A percentile compares a stretch with the other conserved stretches of the same genome.
Conservation (phyloP, 2,329 filamentous ascomycete genomes). For the Rugonectria rugulosa region DNA sequence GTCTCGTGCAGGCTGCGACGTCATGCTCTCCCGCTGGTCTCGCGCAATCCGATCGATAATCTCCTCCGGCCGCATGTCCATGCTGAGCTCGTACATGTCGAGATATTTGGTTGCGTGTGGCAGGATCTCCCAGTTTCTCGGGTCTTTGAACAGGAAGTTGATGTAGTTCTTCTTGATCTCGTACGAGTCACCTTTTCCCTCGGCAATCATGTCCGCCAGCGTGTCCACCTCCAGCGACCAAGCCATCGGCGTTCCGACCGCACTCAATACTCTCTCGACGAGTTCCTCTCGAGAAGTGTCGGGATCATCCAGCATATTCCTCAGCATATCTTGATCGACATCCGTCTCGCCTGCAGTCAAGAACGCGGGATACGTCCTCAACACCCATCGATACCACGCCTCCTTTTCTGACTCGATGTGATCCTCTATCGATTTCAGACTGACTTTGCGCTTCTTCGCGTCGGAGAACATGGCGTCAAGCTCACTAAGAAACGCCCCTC, state of each 20-base stretch:
- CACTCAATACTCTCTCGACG: constrained; percentile 46
- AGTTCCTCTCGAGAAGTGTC: constrained; percentile 48
- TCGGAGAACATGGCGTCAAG: constrained; percentile 58
- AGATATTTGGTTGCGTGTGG: constrained; percentile 49
- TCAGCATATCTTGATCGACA: constrained; percentile 43
- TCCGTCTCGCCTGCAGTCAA: constrained; percentile 43
- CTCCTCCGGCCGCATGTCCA: constrained; percentile 42
- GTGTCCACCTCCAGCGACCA: constrained; percentile 45
- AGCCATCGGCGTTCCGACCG: constrained; percentile 43
- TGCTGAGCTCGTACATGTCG: constrained; percentile 44
- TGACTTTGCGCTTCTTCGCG: constrained; percentile 52
- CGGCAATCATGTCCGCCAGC: constrained; percentile 45
- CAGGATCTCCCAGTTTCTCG: constrained; percentile 43
- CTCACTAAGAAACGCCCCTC: constrained; percentile 57
- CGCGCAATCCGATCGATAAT: constrained; percentile 45
- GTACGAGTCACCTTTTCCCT: constrained; percentile 40
- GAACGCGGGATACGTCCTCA: constrained; percentile 50
- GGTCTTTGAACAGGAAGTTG: constrained; percentile 51
- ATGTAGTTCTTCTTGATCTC: constrained; percentile 50
- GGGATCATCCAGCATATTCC: constrained; percentile 47
- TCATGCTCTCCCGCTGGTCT: constrained; percentile 42
- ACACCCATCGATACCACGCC: constrained; percentile 59
- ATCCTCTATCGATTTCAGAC: constrained; percentile 56
- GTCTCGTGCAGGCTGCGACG: constrained; percentile 47
- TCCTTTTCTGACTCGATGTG: constrained; percentile 60